Evolutionary conservation across 352 stramenopile species (phyloP).

Genomic region (Thalassiosira mediterranea): DNA sequence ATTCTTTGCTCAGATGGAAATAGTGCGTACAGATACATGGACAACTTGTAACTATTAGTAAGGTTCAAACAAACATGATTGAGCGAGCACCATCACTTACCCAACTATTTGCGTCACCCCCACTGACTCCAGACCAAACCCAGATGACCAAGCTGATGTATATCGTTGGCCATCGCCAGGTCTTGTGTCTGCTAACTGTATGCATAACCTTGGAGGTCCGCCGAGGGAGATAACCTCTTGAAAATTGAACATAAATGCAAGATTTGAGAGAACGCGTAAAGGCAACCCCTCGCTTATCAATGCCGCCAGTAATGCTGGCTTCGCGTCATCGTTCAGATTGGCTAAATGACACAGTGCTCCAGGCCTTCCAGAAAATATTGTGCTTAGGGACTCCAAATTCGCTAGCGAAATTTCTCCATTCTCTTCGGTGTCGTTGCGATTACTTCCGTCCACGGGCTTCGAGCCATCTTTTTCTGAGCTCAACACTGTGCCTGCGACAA

Average conservation of each 20-base stretch:
- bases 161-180: constrained; percentile 39
- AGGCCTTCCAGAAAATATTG: constrained; percentile 78
- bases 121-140: constrained; percentile 87
- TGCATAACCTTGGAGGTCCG: constrained; percentile 69
- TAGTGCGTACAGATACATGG: too few relatives aligned
- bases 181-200: constrained; percentile 82
- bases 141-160: constrained; percentile 85
- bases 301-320: constrained; percentile 50
- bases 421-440: constrained; percentile 60
- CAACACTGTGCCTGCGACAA: constrained; percentile 78
- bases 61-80: background rate
- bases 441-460: constrained; percentile 74
- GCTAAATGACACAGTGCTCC: constrained; percentile 65
- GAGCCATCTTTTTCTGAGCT: constrained; percentile 76
- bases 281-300: constrained; percentile 83
- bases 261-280: constrained; percentile 70
- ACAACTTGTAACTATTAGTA: too few relatives aligned
- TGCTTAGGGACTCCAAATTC: constrained; percentile 46
- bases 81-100: constrained; percentile 52
- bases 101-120: constrained; percentile 86
- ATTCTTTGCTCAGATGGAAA: constrained; percentile 62
- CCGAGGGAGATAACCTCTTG: constrained; percentile 68
- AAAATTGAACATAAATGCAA: constrained; percentile 91
- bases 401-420: constrained; percentile 18
- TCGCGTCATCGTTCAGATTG: constrained; percentile 12